phyloP scores from a whole-genome alignment of 2,329 filamentous ascomycete species.

The Aspergillus ibericus region DNA sequence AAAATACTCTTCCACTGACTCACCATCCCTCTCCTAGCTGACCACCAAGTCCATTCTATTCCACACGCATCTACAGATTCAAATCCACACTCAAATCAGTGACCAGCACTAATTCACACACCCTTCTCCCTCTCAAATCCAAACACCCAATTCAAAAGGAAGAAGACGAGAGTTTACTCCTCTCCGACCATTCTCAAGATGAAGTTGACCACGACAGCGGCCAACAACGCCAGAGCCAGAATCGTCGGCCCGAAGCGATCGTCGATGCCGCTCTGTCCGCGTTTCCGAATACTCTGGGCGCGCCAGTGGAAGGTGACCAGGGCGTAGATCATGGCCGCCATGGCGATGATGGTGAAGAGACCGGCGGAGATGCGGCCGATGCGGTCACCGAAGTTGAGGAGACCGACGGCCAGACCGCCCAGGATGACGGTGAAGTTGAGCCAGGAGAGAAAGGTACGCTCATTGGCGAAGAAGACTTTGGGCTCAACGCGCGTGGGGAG shows the following conservation, averaged over 20 bases:
- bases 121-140: neutral
- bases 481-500: constrained; percentile 97
- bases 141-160: too few relatives aligned
- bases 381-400: constrained; percentile 96
- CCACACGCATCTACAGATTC: neutral
- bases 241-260: constrained; percentile 93
- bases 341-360: constrained; percentile 89
- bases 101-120: constrained; percentile 3
- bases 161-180: constrained; percentile 16
- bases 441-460: constrained; percentile 98
- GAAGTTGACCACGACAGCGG: constrained; percentile 95
- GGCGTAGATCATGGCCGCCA: constrained; percentile 94
- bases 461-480: constrained; percentile 99
- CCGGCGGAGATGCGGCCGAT: constrained; percentile 92
- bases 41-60: neutral
- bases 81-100: neutral
- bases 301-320: constrained; percentile 96
- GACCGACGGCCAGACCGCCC: constrained; percentile 90
- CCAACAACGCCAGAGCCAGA: constrained; percentile 78
- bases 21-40: neutral
- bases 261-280: constrained; percentile 94
- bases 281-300: constrained; percentile 84
- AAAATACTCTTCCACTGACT: too few relatives aligned
- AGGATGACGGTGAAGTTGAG: constrained; percentile 99
- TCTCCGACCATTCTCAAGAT: constrained; percentile 61